phyloP scores from a whole-genome alignment of 2,329 filamentous ascomycete species.

The Fusarium hostae region DNA sequence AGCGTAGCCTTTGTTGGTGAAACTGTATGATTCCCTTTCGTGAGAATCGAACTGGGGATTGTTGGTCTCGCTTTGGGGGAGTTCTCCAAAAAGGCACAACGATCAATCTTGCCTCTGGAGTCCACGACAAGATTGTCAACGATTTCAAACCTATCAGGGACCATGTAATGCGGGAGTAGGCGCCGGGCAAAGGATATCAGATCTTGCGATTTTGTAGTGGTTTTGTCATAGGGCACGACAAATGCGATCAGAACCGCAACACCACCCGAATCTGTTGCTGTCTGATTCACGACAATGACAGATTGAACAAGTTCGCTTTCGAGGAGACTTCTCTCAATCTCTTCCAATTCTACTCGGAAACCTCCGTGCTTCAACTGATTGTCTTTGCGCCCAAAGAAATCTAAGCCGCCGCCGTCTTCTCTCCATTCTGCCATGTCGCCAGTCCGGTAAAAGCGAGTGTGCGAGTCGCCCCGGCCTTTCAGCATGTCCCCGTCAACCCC shows the following conservation, averaged over 20 bases:
- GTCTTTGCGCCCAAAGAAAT: background rate
- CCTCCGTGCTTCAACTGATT: background rate
- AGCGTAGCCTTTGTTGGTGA: background rate
- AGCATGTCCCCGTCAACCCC: accelerated
- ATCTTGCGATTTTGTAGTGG: background rate
- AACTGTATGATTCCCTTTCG: background rate
- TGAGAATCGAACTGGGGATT: accelerated
- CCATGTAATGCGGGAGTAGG: background rate
- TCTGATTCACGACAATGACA: background rate
- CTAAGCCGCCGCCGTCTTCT: background rate
- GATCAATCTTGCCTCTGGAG: background rate
- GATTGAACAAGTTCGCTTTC: background rate
- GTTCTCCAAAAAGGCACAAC: background rate
- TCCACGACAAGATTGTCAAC: background rate
- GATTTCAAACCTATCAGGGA: background rate
- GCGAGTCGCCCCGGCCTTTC: background rate
- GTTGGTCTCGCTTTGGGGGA: background rate
- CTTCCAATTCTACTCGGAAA: slow-evolving; percentile 1
- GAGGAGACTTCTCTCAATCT: background rate
- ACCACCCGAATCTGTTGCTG: background rate
- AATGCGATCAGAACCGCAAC: background rate
- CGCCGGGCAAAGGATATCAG: background rate
- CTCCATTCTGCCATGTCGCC: slow-evolving; percentile 4
- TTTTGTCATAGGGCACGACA: background rate
- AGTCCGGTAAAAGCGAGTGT: background rate